phyloP scores from a whole-genome alignment of 176 grass and related monocot genomes.

The Chrysopogon serrulatus region DNA sequence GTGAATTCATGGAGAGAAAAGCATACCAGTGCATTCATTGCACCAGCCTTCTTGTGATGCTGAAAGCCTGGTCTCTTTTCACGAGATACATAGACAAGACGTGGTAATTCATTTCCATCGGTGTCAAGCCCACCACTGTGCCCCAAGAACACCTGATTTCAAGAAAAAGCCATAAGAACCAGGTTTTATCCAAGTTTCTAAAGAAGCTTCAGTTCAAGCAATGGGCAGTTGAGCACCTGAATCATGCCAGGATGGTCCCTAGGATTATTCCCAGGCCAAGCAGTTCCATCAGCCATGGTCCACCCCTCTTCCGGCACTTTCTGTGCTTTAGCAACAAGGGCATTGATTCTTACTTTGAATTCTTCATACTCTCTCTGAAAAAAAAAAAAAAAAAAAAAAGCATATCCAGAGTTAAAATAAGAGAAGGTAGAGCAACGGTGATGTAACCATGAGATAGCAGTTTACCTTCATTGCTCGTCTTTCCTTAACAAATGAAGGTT shows the following conservation, averaged over 20 bases:
- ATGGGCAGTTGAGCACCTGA: conserved; percentile 76
- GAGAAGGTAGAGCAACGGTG: conserved; percentile 3
- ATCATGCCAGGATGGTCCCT: conserved; percentile 99
- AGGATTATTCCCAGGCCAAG: conserved; percentile 97
- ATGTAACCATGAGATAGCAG: conserved; percentile 2
- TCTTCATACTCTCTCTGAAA: conserved; percentile 99
- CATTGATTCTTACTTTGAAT: conserved; percentile 95
- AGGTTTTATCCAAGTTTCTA: not conserved
- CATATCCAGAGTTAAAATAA: not conserved
- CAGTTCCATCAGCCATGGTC: conserved; percentile 98
- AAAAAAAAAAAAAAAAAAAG: conserved; percentile 47
- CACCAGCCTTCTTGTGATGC: conserved; percentile 99
- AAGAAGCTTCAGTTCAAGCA: conserved; percentile 14
- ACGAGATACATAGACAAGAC: conserved; percentile 99
- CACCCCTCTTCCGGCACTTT: conserved; percentile 98
- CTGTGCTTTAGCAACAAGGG: conserved; percentile 98
- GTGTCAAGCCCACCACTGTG: conserved; percentile 99
- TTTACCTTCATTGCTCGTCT: conserved; percentile 99
- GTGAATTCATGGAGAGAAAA: conserved; percentile 5
- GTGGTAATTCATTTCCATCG: conserved; percentile 92
- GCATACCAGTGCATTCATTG: conserved; percentile 98
- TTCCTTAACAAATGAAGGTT: conserved; percentile 99
- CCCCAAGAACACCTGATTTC: conserved; percentile 89
- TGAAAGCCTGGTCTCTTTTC: conserved; percentile 99
- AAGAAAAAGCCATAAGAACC: conserved; percentile 7